Evolutionary conservation across 805 yeast species (phyloP).

Genomic region (Nakazawaea anatomiae): DNA sequence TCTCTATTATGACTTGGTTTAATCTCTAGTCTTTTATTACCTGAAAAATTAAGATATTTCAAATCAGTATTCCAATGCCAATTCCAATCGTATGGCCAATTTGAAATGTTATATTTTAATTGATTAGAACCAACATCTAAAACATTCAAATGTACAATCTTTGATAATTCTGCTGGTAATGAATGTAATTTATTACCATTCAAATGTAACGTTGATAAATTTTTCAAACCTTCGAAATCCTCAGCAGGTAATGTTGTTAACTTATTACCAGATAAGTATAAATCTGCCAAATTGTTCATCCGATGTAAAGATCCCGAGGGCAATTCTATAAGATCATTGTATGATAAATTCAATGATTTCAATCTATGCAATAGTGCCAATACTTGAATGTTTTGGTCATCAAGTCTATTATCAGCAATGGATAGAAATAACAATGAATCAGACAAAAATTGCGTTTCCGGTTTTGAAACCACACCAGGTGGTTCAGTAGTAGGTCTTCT

Average conservation of each 20-base stretch:
- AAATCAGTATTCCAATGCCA: slow-evolving; percentile 83
- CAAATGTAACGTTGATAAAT: slow-evolving; percentile 56
- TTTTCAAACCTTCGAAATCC: slow-evolving; percentile 59
- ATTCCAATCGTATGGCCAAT: slow-evolving; percentile 96
- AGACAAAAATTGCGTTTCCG: slow-evolving; percentile 5
- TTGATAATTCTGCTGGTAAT: slow-evolving; percentile 82
- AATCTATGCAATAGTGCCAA: slow-evolving; percentile 55
- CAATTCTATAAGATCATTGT: slow-evolving; percentile 78
- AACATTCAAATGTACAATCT: slow-evolving; percentile 53
- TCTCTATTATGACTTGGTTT: slow-evolving; percentile 57
- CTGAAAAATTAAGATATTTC: slow-evolving; percentile 82
- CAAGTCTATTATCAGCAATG: slow-evolving; percentile 78
- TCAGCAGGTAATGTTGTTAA: slow-evolving; percentile 79
- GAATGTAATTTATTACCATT: slow-evolving; percentile 85
- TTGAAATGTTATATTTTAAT: slow-evolving; percentile 85
- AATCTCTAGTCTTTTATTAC: slow-evolving; percentile 88
- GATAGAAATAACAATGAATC: slow-evolving; percentile 44
- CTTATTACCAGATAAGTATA: slow-evolving; percentile 80
- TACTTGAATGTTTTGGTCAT: slow-evolving; percentile 68
- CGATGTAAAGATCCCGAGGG: slow-evolving; percentile 66
- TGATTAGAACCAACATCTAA: slow-evolving; percentile 90
- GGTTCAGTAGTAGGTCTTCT: slow-evolving; percentile 11
- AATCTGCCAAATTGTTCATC: slow-evolving; percentile 49
- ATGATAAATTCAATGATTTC: slow-evolving; percentile 65
- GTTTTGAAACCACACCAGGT: not conserved